Conservation (phyloP, 179 eudicot genomes). For the Vitellaria paradoxa region DNA sequence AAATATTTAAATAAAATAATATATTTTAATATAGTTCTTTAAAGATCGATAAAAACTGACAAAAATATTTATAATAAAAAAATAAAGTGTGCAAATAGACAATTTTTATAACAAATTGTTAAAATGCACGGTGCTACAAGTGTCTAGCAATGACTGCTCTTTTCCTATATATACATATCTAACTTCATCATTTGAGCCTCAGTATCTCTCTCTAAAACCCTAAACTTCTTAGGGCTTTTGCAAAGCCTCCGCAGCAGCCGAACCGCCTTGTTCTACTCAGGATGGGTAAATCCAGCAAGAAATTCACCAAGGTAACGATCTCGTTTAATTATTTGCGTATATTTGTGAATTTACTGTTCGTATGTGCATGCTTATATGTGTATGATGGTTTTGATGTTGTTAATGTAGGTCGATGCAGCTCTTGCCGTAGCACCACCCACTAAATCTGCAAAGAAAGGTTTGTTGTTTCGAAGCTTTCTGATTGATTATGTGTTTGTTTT, state of each 20-base stretch:
- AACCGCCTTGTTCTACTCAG: neutral
- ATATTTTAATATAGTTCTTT: too few species aligned
- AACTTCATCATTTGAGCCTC: too few species aligned
- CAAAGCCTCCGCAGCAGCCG: slow-evolving; percentile 8
- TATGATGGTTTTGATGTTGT: slow-evolving; percentile 5
- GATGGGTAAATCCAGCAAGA: slow-evolving; percentile 68
- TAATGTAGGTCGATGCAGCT: slow-evolving; percentile 49
- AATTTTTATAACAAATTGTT: too few species aligned
- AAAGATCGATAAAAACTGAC: too few species aligned
- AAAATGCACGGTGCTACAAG: too few species aligned
- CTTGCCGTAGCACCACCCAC: slow-evolving; percentile 30
- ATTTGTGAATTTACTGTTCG: neutral
- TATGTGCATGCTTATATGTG: neutral
- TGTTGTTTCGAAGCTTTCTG: neutral
- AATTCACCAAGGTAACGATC: slow-evolving; percentile 48
- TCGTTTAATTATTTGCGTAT: neutral
- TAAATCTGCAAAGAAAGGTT: slow-evolving; percentile 58
- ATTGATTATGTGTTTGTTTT: neutral
- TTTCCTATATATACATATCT: too few species aligned
- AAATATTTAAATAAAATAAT: too few species aligned
- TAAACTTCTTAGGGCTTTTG: slow-evolving; percentile 24
- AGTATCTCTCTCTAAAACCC: slow-evolving; percentile 24
- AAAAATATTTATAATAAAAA: too few species aligned
- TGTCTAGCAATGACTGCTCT: too few species aligned
- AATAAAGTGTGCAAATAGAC: too few species aligned